These are phyloP conservation scores for Lodderomyces theae DNA, from an alignment of 1,139 yeast species.

Conservation along the genomic window DNA sequence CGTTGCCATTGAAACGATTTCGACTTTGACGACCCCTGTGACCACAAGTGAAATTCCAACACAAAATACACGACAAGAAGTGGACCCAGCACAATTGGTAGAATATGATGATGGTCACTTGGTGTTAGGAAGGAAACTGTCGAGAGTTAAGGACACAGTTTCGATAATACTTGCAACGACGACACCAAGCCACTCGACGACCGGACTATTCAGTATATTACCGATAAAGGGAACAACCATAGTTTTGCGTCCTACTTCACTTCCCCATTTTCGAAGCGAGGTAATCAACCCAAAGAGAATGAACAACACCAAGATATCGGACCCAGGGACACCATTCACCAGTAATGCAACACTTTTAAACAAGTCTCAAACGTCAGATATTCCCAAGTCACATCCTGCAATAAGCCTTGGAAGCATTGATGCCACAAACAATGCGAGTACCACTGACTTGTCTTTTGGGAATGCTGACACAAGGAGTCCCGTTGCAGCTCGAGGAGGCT, in stretches of 20 bases:
- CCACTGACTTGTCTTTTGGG: not conserved
- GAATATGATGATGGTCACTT: conserved; percentile 7
- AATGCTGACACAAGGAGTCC: not conserved
- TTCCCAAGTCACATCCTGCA: not conserved
- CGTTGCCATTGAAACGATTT: too few relatives aligned
- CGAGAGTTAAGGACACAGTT: not conserved
- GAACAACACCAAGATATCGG: not conserved
- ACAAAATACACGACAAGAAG: not conserved
- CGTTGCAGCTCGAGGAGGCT: not conserved
- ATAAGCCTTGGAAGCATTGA: not conserved
- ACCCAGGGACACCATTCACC: not conserved
- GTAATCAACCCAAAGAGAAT: not conserved
- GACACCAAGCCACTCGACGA: not conserved
- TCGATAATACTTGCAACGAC: conserved; percentile 4
- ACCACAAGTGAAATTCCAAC: not conserved
- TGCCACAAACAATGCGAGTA: not conserved
- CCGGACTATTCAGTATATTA: conserved; percentile 3
- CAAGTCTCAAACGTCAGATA: not conserved
- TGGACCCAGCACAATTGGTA: not conserved
- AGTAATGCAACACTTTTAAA: not conserved
- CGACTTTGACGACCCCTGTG: not conserved
- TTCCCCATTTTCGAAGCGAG: not conserved
- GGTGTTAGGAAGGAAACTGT: conserved; percentile 2
- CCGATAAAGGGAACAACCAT: conserved; percentile 9
- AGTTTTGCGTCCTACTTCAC: conserved; percentile 1